Base-by-base conservation (phyloP, 805 yeast species). In the Isabelozyma gotoi region DNA sequence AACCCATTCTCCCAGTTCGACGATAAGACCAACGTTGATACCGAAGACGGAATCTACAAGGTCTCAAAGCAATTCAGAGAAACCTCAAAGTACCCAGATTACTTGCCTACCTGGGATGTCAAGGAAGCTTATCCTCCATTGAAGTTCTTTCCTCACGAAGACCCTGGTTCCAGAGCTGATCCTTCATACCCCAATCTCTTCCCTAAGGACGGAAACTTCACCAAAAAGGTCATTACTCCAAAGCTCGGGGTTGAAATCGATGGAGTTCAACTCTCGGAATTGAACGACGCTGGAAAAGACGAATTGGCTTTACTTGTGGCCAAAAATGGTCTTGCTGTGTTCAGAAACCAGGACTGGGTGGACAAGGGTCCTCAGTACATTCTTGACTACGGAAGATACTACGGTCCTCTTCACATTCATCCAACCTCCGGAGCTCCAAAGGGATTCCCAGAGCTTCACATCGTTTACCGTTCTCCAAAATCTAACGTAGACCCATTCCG, bases 271-370 rank as follows among this genome's bases (percentile, higher is more conserved):
- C 64, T 84, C 39, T 76, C 84, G 14, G 58, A 70, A 33, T 72
- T 84, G 49, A 59, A 67, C 43, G 74, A 73, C 39, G 65, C 65
- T 16, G 88, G 76, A 21, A 82, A 80, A 55, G 80, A 85, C 51
- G 91, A 85, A 52, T 69, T 85, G 46, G 89, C 91, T 1, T 67
- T 81, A 19, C 69, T 75, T 27, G 81, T 80, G 40, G 89, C 85
- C 16, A 80, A 81, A 55, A 69, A 84, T 56, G 89, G 87, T 56
- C 82, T 85, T 38, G 80, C 80, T 18, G 78, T 81, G 2, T 81
- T 83, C 56, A 74, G 84, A 55, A 73, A 80, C 51, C 88, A 84
- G 60, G 88, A 85, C 57, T 74, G 85, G 46, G 72, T 77, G 37
- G 40, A 46, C 17, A 56, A 65, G 19, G 69, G 69, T 2, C 72